Evolutionary conservation across 306 rosid species (phyloP).

Genomic region (Ormosia emarginata): DNA sequence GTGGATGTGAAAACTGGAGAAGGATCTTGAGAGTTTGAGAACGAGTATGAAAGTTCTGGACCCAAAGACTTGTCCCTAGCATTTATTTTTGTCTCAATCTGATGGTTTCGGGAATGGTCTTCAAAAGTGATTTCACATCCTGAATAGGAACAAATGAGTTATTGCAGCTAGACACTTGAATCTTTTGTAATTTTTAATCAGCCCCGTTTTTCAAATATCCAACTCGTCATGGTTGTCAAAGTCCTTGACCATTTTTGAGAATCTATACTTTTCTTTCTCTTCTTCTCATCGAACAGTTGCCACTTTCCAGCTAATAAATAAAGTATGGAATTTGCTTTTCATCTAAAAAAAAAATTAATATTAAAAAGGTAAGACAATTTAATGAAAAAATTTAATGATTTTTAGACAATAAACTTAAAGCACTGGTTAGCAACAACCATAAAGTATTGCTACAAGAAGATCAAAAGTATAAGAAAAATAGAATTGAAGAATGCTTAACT

Average conservation of each 20-base stretch:
- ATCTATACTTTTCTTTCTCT: background rate
- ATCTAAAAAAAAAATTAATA: background rate
- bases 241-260: background rate
- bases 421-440: no score
- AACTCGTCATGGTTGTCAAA: background rate
- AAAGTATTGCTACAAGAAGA: no score
- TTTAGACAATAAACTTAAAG: no score
- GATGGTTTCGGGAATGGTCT: conserved; percentile 45
- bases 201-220: background rate
- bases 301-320: background rate
- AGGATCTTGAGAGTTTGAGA: conserved; percentile 44
- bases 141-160: background rate
- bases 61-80: background rate
- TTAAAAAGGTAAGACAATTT: no score
- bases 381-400: no score
- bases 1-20: conserved; percentile 43
- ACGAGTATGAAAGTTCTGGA: conserved; percentile 43
- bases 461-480: no score
- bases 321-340: background rate
- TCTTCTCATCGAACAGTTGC: background rate
- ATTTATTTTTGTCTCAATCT: conserved; percentile 21
- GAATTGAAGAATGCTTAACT: no score
- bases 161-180: background rate
- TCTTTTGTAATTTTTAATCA: background rate
- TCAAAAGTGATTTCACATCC: background rate